Conservation (phyloP, 345 rosid species). For the Hevea brasiliensis region DNA sequence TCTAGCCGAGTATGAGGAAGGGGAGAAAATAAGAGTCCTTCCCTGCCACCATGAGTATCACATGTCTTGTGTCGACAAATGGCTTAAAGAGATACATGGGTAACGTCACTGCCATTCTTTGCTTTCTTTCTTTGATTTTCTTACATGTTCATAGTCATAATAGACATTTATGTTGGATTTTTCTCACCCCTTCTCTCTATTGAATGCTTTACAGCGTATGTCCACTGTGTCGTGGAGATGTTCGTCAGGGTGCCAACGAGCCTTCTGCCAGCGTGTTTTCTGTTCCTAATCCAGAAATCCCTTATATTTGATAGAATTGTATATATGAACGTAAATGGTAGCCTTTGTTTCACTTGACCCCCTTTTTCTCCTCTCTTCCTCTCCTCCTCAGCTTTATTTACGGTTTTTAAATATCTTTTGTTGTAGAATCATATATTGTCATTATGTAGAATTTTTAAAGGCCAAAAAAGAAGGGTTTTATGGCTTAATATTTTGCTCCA, state of each 20-base stretch:
- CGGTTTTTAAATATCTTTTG: background rate
- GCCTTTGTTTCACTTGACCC: background rate
- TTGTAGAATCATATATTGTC: background rate
- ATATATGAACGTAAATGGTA: conserved; percentile 26
- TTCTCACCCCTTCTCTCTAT: background rate
- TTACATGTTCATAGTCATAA: background rate
- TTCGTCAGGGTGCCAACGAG: conserved; percentile 37
- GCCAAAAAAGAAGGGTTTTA: background rate
- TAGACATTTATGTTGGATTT: background rate
- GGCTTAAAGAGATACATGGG: conserved; percentile 90
- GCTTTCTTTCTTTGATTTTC: background rate
- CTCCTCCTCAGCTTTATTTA: background rate
- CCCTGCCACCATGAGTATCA: conserved; percentile 84
- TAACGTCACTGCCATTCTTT: conserved; percentile 18
- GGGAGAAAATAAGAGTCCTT: conserved; percentile 65
- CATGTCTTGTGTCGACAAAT: conserved; percentile 74
- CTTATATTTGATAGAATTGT: conserved; percentile 35
- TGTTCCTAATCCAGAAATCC: conserved; percentile 31
- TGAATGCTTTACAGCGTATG: conserved; percentile 50
- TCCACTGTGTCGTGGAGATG: conserved; percentile 74
- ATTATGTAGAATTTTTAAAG: conserved; percentile 5
- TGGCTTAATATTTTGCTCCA: no score
- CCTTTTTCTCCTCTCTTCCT: background rate
- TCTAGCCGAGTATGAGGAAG: conserved; percentile 68
- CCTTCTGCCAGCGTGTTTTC: conserved; percentile 5